Percentiles rank a stretch among this genome's conserved stretches.
Conservation (phyloP, 2,329 filamentous ascomycete species). For the Cercospora canescens region DNA sequence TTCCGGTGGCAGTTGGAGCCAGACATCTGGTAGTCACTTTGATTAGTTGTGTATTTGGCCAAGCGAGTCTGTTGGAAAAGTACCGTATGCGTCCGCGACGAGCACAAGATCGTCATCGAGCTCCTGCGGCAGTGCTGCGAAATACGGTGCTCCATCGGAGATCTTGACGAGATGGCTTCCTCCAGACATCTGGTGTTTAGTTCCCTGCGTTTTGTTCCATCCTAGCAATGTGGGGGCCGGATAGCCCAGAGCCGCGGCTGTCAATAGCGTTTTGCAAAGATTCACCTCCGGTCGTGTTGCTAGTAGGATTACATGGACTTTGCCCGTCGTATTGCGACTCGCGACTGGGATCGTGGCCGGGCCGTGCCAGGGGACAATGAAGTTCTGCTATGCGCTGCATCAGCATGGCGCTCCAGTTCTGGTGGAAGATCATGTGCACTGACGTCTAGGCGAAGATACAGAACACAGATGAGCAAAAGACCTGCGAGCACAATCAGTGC, state of each 20-base stretch:
- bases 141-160: slow-evolving; percentile 16
- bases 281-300: slow-evolving; percentile 7
- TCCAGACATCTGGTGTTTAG: slow-evolving; percentile 15
- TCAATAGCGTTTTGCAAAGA: slow-evolving; percentile 24
- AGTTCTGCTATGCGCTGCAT: neutral
- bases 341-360: neutral
- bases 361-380: neutral
- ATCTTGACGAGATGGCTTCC: slow-evolving; percentile 27
- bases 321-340: neutral
- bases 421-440: neutral
- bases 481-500: neutral
- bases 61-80: neutral
- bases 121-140: slow-evolving; percentile 15
- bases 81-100: slow-evolving; percentile 29
- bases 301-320: neutral
- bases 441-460: neutral
- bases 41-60: neutral
- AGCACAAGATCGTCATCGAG: slow-evolving; percentile 27
- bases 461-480: neutral
- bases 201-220: slow-evolving; percentile 16
- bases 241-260: slow-evolving; percentile 15
- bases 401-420: neutral
- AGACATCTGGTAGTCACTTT: slow-evolving; percentile 20
- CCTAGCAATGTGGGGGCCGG: slow-evolving; percentile 24
- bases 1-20: slow-evolving; percentile 28